Evolutionary conservation across 805 yeast species (phyloP).

Genomic region (Tetrapisispora nanseiensis): DNA sequence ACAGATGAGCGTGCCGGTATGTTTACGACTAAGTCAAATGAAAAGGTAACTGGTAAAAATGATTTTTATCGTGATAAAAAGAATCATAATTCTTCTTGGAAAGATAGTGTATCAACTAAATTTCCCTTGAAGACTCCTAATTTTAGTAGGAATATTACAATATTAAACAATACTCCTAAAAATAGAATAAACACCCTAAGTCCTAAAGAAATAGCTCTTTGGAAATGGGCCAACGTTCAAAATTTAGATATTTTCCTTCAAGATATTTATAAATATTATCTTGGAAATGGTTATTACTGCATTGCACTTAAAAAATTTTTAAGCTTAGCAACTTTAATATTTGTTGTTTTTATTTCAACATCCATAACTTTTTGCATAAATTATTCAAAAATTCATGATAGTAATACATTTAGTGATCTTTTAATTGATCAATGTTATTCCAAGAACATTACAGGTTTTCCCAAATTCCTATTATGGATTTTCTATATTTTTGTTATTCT

Average conservation of each 20-base stretch:
- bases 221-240: conserved; percentile 95
- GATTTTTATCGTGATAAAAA: no score
- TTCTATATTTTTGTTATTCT: conserved; percentile 46
- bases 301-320: conserved; percentile 57
- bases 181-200: conserved; percentile 36
- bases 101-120: background rate
- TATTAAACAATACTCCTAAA: conserved; percentile 20
- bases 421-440: conserved; percentile 31
- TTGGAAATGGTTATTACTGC: conserved; percentile 76
- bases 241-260: conserved; percentile 80
- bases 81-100: background rate
- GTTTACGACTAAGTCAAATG: background rate
- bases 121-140: conserved; percentile 14
- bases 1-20: background rate
- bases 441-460: conserved; percentile 37
- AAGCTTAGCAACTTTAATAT: conserved; percentile 65
- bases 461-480: conserved; percentile 54
- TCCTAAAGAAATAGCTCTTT: conserved; percentile 69
- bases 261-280: conserved; percentile 74
- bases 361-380: conserved; percentile 79
- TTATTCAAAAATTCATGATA: conserved; percentile 36
- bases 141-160: conserved; percentile 16
- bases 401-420: conserved; percentile 29
- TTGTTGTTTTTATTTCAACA: conserved; percentile 70
- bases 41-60: no score